Conservation (phyloP, 1,139 yeast species). For the Saccharomyces hybrid region DNA sequence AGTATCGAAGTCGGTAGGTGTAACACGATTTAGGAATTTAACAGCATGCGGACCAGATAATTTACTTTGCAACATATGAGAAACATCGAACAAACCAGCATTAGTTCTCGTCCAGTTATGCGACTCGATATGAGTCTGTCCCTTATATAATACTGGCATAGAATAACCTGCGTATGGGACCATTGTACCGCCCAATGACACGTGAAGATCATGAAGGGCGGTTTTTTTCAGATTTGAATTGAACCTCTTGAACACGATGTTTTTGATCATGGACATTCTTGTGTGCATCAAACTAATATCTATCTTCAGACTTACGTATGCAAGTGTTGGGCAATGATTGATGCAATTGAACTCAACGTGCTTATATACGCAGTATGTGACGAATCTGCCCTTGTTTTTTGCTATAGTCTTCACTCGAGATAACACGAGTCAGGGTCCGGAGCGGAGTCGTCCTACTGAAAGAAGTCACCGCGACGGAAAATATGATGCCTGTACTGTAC, state of each 20-base stretch:
- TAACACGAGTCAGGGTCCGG: neutral
- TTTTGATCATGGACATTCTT: conserved; percentile 3
- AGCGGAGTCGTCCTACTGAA: conserved; percentile 17
- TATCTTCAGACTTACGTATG: neutral
- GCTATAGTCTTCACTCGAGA: neutral
- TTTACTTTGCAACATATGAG: conserved; percentile 92
- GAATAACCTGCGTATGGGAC: conserved; percentile 92
- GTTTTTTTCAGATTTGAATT: conserved; percentile 47
- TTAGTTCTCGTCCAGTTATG: conserved; percentile 88
- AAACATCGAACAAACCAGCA: conserved; percentile 91
- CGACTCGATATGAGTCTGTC: conserved; percentile 81
- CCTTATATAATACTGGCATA: conserved; percentile 86
- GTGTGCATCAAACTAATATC: neutral
- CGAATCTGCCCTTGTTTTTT: neutral
- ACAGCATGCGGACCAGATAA: conserved; percentile 62
- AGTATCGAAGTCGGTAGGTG: conserved; percentile 70
- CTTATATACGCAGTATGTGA: neutral
- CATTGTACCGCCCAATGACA: conserved; percentile 76
- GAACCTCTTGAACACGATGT: conserved; percentile 23
- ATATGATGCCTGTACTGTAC: conserved; percentile 17
- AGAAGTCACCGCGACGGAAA: conserved; percentile 8
- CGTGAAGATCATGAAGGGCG: conserved; percentile 75
- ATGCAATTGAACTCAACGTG: neutral
- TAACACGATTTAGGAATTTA: conserved; percentile 64
- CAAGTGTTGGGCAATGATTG: neutral